Percentiles rank a stretch among this genome's conserved stretches.
These are phyloP conservation scores for Linderniella brevidens DNA, from an alignment of 257 asterid species.

Conservation along the genomic window DNA sequence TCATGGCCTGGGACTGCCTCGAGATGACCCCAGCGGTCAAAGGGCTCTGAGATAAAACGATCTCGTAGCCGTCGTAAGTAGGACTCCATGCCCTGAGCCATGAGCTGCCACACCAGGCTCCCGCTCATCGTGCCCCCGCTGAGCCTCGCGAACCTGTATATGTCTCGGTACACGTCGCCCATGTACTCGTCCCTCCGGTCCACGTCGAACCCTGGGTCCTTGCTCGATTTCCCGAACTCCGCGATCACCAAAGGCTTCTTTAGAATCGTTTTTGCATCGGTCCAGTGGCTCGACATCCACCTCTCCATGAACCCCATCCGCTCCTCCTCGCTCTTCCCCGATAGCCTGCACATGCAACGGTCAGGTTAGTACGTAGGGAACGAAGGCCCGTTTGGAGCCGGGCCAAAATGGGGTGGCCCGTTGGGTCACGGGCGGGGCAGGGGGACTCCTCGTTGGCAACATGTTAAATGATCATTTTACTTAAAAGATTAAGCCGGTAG, in stretches of 20 bases:
- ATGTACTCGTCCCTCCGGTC: conserved; percentile 44
- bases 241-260: conserved; percentile 56
- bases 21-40: conserved; percentile 34
- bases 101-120: conserved; percentile 59
- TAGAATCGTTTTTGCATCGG: conserved; percentile 52
- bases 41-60: conserved; percentile 29
- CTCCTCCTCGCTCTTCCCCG: conserved; percentile 24
- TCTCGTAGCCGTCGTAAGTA: conserved; percentile 47
- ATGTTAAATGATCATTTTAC: no score
- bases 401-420: conserved; percentile 66
- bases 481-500: no score
- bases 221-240: conserved; percentile 70
- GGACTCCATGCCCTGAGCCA: conserved; percentile 51
- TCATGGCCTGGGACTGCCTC: no score
- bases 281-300: conserved; percentile 55
- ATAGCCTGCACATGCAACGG: conserved; percentile 17
- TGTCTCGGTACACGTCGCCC: conserved; percentile 27
- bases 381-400: conserved; percentile 44
- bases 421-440: conserved; percentile 40
- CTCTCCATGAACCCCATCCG: conserved; percentile 31
- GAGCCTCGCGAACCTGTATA: conserved; percentile 28
- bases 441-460: conserved; percentile 35
- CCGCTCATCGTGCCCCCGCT: conserved; percentile 69
- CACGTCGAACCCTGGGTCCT: conserved; percentile 40
- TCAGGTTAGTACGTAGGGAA: conserved; percentile 69